Evolutionary conservation across 768 basidiomycete genomes (phyloP).

Genomic region (Podaxis carcinomalis): DNA sequence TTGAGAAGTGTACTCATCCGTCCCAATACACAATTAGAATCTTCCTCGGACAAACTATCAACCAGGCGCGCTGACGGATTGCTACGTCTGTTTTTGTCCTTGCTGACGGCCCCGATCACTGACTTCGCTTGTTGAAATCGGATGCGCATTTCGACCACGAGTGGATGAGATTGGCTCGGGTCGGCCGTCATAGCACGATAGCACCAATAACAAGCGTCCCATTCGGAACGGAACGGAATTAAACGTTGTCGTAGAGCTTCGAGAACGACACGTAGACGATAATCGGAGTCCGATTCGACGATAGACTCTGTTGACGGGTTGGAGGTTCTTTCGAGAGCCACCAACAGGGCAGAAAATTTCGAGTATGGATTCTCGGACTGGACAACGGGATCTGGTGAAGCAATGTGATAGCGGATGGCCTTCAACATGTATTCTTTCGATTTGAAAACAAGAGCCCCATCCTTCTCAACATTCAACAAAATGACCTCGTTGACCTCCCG

Average conservation of each 20-base stretch:
- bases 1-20: not conserved
- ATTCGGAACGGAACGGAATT: not conserved
- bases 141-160: not conserved
- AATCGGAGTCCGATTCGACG: not conserved
- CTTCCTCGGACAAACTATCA: not conserved
- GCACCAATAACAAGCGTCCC: conserved; percentile 1
- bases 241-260: not conserved
- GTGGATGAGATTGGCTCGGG: not conserved
- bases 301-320: not conserved
- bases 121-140: not conserved
- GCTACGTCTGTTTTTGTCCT: not conserved
- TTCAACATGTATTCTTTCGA: conserved; percentile 12
- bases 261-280: not conserved
- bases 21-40: conserved; percentile 1
- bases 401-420: conserved; percentile 8
- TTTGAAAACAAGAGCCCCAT: conserved; percentile 15
- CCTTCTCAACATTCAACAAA: conserved; percentile 10
- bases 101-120: not conserved
- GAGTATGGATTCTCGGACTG: not conserved
- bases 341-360: not conserved
- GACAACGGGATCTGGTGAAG: not conserved
- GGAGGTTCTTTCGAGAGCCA: not conserved
- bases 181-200: not conserved
- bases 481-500: conserved; percentile 16
- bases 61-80: not conserved